phyloP scores from a whole-genome alignment of 306 rosid species.

The Luffa acutangula region DNA sequence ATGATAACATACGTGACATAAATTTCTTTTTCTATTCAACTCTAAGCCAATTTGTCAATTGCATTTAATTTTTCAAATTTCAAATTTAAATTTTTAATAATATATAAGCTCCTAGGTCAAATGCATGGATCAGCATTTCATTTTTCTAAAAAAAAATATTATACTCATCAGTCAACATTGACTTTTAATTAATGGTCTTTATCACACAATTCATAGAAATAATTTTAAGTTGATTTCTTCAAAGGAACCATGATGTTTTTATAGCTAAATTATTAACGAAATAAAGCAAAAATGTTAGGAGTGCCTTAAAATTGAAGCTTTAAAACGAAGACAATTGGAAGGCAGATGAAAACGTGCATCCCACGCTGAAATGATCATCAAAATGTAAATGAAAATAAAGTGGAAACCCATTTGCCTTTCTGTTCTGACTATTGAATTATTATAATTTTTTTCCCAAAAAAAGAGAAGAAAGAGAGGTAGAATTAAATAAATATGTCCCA shows the following conservation, averaged over 20 bases:
- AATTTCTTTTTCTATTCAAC: not conserved
- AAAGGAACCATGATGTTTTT: not conserved
- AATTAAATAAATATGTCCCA: not conserved
- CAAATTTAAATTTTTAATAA: not conserved
- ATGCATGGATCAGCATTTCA: not conserved
- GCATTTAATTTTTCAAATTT: not conserved
- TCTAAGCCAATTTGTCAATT: not conserved
- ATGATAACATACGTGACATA: not conserved
- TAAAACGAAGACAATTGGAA: not conserved
- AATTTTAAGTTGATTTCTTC: not conserved
- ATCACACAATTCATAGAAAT: not conserved
- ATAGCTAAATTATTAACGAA: not conserved
- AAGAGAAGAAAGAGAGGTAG: not conserved
- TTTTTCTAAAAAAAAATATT: not conserved
- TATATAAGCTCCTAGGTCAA: not conserved
- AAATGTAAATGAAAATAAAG: not conserved
- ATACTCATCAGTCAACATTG: not conserved
- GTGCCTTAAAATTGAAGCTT: not conserved
- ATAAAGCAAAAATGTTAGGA: not conserved
- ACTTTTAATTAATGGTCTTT: not conserved
- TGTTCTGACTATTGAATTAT: not conserved
- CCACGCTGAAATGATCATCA: conserved; percentile 1
- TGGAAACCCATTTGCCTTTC: not conserved
- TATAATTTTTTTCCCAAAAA: not conserved
- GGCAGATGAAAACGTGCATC: not conserved